phyloP scores from a whole-genome alignment of 164 flowering plant genomes.

The Magnolia sinica region DNA sequence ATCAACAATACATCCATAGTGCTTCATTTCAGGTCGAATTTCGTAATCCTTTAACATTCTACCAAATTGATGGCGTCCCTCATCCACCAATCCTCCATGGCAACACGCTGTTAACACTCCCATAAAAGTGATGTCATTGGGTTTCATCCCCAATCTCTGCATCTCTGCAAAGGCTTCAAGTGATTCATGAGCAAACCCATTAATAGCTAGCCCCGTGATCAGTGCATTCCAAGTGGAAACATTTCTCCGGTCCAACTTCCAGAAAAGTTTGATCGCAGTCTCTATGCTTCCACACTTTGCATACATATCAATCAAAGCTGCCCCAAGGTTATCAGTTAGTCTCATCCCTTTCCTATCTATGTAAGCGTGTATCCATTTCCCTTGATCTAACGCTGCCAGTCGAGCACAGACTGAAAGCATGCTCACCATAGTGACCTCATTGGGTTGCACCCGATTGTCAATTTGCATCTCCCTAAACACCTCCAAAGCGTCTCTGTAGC shows the following conservation, averaged over 20 bases:
- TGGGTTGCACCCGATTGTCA: conserved; percentile 13
- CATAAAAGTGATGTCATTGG: conserved; percentile 25
- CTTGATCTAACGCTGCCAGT: conserved; percentile 21
- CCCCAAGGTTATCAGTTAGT: conserved; percentile 37
- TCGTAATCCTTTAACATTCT: conserved; percentile 19
- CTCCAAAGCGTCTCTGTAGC: conserved; percentile 17
- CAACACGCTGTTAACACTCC: conserved; percentile 30
- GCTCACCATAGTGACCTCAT: conserved; percentile 28
- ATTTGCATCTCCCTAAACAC: conserved; percentile 20
- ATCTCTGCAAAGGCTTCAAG: conserved; percentile 22
- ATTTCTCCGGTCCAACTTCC: conserved; percentile 18
- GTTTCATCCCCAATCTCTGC: conserved; percentile 15
- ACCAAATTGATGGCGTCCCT: conserved; percentile 19
- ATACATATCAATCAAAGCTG: conserved; percentile 84
- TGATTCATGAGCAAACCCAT: conserved; percentile 19
- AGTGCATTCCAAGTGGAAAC: conserved; percentile 29
- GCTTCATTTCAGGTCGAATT: conserved; percentile 26
- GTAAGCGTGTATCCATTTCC: conserved; percentile 27
- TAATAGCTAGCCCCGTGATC: conserved; percentile 26
- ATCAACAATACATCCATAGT: conserved; percentile 30
- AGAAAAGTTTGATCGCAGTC: conserved; percentile 17
- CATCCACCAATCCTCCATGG: conserved; percentile 32
- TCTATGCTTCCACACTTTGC: conserved; percentile 63
- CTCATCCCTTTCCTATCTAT: conserved; percentile 18
- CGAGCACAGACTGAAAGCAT: conserved; percentile 25